These are phyloP conservation scores for Dactylellina leptospora DNA, from an alignment of 2,329 filamentous ascomycete species.

Conservation along the genomic window DNA sequence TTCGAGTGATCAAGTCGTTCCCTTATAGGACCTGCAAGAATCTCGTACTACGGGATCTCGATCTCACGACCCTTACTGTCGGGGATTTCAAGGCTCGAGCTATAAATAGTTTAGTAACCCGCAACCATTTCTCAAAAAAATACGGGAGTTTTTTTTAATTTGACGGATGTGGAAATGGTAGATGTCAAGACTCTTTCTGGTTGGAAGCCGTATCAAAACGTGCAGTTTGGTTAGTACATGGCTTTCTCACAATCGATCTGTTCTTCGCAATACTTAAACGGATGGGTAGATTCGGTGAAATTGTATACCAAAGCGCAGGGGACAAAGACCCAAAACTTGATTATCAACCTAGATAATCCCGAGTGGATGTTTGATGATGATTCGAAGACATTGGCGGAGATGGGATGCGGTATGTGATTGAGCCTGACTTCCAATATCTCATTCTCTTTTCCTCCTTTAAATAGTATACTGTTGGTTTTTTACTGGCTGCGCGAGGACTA, in stretches of 20 bases:
- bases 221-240: slow-evolving; percentile 34
- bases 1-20: slow-evolving; percentile 58
- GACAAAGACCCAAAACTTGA: slow-evolving; percentile 57
- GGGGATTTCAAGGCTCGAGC: slow-evolving; percentile 56
- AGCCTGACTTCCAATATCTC: background rate
- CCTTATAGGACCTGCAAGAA: slow-evolving; percentile 57
- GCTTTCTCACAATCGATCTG: background rate
- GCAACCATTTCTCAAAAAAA: too few relatives aligned
- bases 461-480: background rate
- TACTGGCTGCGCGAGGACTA: background rate
- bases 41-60: slow-evolving; percentile 55
- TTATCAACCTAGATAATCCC: slow-evolving; percentile 57
- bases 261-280: background rate
- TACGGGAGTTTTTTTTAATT: too few relatives aligned
- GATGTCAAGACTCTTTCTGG: slow-evolving; percentile 46
- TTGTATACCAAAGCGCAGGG: slow-evolving; percentile 58
- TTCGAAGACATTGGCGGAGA: slow-evolving; percentile 54
- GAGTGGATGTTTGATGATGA: slow-evolving; percentile 56
- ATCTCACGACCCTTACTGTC: slow-evolving; percentile 57
- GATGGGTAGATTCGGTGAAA: slow-evolving; percentile 55
- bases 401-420: slow-evolving; percentile 55
- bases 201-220: slow-evolving; percentile 53
- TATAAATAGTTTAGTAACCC: too few relatives aligned
- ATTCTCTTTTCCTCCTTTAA: background rate
- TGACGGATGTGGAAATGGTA: too few relatives aligned